Percentiles rank a stretch among this genome's conserved stretches.
phyloP scores from a whole-genome alignment of 106 monocot genomes.

The Hemerocallis citrina region DNA sequence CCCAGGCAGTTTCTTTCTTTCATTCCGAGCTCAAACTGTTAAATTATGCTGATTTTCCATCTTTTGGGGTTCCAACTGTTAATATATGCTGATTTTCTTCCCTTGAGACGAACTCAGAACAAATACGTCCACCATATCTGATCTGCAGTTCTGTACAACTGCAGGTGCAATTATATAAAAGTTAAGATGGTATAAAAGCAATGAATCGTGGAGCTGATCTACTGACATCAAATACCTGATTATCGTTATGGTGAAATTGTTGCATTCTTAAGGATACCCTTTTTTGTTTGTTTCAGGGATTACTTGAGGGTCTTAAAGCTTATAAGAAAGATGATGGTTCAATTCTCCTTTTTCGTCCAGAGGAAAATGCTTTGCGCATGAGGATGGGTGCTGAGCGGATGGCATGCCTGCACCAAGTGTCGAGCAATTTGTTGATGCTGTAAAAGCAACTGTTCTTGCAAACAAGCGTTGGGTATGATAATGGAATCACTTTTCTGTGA shows the following conservation, averaged over 20 bases:
- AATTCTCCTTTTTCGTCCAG: slow-evolving; percentile 80
- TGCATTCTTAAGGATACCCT: neutral
- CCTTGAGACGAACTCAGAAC: neutral
- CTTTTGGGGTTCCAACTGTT: neutral
- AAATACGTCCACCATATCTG: neutral
- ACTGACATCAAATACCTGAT: neutral
- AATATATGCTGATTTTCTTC: neutral
- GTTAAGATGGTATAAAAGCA: neutral
- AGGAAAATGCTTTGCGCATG: slow-evolving; percentile 87
- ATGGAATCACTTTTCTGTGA: neutral
- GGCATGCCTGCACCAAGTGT: slow-evolving; percentile 85
- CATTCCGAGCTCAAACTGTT: too few species aligned
- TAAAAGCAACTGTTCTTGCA: slow-evolving; percentile 72
- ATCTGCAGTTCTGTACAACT: neutral
- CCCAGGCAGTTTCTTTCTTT: neutral
- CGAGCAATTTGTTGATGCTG: slow-evolving; percentile 87
- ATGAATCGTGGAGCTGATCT: neutral
- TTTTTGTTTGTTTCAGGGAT: slow-evolving; percentile 22
- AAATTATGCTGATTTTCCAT: too few species aligned
- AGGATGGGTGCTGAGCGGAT: slow-evolving; percentile 71
- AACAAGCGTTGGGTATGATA: slow-evolving; percentile 80
- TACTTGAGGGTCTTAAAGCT: slow-evolving; percentile 75
- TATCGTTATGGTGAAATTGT: neutral
- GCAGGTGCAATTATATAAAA: neutral
- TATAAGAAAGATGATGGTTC: slow-evolving; percentile 61